These are phyloP conservation scores for Hymenoscyphus salicellus DNA, from an alignment of 2,329 filamentous ascomycete species.

Conservation along the genomic window DNA sequence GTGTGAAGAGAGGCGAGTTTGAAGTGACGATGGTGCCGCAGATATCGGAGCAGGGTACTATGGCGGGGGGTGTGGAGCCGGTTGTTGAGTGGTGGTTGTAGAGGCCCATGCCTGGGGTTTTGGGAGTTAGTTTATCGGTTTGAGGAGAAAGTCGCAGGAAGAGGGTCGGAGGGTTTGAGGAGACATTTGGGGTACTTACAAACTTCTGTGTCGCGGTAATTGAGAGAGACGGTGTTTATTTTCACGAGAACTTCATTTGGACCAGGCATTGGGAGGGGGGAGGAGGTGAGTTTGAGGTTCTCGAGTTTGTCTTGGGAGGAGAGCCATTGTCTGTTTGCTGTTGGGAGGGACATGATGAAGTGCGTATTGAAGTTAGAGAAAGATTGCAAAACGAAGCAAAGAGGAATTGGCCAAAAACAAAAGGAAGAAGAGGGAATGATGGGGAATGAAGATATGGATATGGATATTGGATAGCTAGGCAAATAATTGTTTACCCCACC, in stretches of 20 bases:
- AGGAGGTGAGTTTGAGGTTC: slow-evolving; percentile 46
- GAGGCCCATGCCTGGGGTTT: slow-evolving; percentile 30
- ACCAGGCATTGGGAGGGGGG: slow-evolving; percentile 46
- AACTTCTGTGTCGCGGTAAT: slow-evolving; percentile 34
- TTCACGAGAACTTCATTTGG: slow-evolving; percentile 44
- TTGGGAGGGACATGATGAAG: slow-evolving; percentile 28
- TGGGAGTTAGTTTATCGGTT: too few relatives aligned
- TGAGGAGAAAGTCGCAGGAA: too few relatives aligned
- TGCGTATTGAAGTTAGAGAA: background rate
- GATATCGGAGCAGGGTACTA: slow-evolving; percentile 67
- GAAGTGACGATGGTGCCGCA: slow-evolving; percentile 58
- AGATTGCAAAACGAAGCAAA: background rate
- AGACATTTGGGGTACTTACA: background rate
- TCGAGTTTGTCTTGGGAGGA: slow-evolving; percentile 55
- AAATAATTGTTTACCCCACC: background rate
- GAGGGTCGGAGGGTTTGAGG: too few relatives aligned
- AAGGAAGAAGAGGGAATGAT: background rate
- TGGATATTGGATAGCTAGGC: background rate
- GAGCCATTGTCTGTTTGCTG: slow-evolving; percentile 48
- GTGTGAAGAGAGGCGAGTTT: slow-evolving; percentile 46
- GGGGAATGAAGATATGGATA: background rate
- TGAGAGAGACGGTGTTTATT: slow-evolving; percentile 30
- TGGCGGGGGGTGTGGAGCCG: slow-evolving; percentile 30
- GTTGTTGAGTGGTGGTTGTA: slow-evolving; percentile 64
- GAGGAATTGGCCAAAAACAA: background rate